Evolutionary conservation across 192 early-diverging fungal genomes (phyloP).

Genomic region (Coemansia sp.): DNA sequence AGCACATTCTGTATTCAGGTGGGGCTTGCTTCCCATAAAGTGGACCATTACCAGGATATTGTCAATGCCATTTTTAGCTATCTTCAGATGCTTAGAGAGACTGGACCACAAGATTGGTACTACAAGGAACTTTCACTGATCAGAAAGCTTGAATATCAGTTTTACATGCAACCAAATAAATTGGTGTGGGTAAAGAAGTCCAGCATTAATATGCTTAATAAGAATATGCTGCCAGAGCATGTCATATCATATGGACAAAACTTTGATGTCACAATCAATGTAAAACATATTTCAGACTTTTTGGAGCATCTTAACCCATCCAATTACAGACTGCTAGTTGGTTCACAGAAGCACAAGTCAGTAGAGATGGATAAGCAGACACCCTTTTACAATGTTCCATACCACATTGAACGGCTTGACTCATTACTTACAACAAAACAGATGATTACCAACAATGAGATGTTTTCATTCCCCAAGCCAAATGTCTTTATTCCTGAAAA

Average conservation of each 20-base stretch:
- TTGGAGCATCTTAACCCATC: conserved; percentile 58
- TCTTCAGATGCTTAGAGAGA: conserved; percentile 18
- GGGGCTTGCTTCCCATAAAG: conserved; percentile 12
- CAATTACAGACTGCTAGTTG: conserved; percentile 58
- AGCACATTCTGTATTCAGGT: conserved; percentile 14
- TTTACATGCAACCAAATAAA: too few species aligned
- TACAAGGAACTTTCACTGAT: conserved; percentile 32
- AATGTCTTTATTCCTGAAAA: conserved; percentile 66
- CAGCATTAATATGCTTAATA: conserved; percentile 65
- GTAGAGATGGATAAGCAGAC: conserved; percentile 55
- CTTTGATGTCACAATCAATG: conserved; percentile 62
- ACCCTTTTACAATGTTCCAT: conserved; percentile 76
- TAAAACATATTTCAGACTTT: conserved; percentile 58
- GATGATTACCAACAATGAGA: not conserved
- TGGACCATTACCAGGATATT: conserved; percentile 27
- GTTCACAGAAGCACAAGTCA: conserved; percentile 26
- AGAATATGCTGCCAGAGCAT: conserved; percentile 62
- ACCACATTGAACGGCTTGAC: conserved; percentile 44
- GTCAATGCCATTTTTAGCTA: conserved; percentile 27
- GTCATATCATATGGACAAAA: conserved; percentile 60
- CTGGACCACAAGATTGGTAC: conserved; percentile 30
- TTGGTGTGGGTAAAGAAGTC: conserved; percentile 63
- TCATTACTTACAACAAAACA: conserved; percentile 3
- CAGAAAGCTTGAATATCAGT: conserved; percentile 53
- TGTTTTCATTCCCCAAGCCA: conserved; percentile 46